Percentiles rank a stretch among this genome's conserved stretches.
These are phyloP conservation scores for Mycena vulgaris DNA, from an alignment of 768 basidiomycete species.

Conservation along the genomic window DNA sequence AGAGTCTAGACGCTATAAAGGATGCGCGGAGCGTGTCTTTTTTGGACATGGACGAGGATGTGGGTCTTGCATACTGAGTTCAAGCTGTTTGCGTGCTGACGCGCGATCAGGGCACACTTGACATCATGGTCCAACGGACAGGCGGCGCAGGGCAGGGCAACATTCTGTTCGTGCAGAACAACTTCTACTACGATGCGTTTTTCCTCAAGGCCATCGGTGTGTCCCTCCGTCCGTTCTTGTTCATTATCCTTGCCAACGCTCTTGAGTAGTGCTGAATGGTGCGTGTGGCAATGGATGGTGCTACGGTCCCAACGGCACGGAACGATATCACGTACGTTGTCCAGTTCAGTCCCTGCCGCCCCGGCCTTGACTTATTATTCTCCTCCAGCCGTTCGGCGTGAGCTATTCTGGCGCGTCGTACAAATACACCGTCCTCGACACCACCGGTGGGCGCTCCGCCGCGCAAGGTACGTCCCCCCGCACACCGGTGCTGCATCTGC, in stretches of 20 bases:
- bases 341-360: background rate
- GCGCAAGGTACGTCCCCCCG: constrained; percentile 77
- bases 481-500: background rate
- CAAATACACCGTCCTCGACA: constrained; percentile 97
- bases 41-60: constrained; percentile 96
- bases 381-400: constrained; percentile 87
- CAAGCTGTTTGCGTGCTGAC: background rate
- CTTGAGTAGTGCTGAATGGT: constrained; percentile 84
- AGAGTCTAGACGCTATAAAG: constrained; percentile 73
- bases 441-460: constrained; percentile 88
- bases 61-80: constrained; percentile 56
- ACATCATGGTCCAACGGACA: constrained; percentile 91
- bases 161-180: constrained; percentile 92
- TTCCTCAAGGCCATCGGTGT: constrained; percentile 96
- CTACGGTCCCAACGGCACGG: constrained; percentile 69
- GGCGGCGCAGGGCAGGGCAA: constrained; percentile 75
- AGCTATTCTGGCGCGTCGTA: constrained; percentile 96
- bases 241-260: background rate
- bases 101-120: constrained; percentile 79
- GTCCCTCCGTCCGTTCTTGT: constrained; percentile 41
- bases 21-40: constrained; percentile 88
- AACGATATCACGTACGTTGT: constrained; percentile 84
- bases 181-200: constrained; percentile 98
- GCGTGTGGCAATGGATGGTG: constrained; percentile 92
- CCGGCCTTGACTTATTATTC: constrained; percentile 4